These are phyloP conservation scores for Acidomyces sp. DNA, from an alignment of 495 filamentous ascomycete species.

Conservation along the genomic window DNA sequence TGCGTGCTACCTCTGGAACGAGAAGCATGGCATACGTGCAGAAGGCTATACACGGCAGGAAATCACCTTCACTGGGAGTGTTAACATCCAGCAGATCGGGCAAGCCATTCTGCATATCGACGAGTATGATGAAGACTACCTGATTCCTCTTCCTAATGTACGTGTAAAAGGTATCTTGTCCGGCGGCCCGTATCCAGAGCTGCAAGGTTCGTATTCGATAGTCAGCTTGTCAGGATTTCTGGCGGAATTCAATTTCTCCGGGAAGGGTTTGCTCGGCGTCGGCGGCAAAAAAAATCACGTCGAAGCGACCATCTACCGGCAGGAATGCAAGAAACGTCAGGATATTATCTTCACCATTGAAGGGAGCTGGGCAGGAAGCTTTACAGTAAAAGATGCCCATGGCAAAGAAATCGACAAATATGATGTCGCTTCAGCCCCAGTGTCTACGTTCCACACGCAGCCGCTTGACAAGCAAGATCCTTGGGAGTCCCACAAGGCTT, in stretches of 20 bases:
- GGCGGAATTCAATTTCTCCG: constrained; percentile 30
- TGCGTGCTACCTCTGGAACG: constrained; percentile 27
- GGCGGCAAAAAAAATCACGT: constrained; percentile 27
- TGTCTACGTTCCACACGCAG: constrained; percentile 24
- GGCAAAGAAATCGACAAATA: constrained; percentile 23
- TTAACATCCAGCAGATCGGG: constrained; percentile 26
- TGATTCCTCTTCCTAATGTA: constrained; percentile 36
- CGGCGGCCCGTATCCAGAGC: constrained; percentile 32
- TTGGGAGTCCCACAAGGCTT: constrained; percentile 35
- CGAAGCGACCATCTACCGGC: constrained; percentile 11
- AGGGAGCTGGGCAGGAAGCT: constrained; percentile 33
- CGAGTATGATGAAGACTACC: constrained; percentile 36
- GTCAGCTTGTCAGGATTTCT: constrained; percentile 28
- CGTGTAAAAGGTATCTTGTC: constrained; percentile 33
- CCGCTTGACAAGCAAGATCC: constrained; percentile 30
- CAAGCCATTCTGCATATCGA: constrained; percentile 33
- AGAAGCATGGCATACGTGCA: constrained; percentile 19
- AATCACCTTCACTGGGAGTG: constrained; percentile 23
- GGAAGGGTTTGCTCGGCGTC: constrained; percentile 25
- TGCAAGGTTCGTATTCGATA: constrained; percentile 29
- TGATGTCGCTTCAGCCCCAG: constrained; percentile 16
- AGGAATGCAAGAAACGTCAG: constrained; percentile 14
- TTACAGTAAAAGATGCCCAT: constrained; percentile 26
- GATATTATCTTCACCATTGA: constrained; percentile 25
- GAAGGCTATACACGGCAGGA: constrained; percentile 26